Conservation (phyloP, 2,329 filamentous ascomycete genomes). For the Colletotrichum falcatum region DNA sequence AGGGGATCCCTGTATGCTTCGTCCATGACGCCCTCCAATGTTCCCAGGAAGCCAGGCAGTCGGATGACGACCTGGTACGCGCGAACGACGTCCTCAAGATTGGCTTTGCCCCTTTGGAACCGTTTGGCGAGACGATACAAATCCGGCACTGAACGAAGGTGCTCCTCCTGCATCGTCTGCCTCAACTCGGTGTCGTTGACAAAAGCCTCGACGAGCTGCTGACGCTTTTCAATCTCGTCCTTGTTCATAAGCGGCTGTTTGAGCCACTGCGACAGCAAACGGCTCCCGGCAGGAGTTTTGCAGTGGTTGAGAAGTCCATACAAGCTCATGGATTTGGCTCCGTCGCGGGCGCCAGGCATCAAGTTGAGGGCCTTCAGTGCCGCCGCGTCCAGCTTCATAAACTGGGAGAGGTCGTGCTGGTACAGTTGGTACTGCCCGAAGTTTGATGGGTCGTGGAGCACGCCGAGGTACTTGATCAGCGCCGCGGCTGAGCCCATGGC, state of each 20-base stretch:
- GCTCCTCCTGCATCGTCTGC: slow-evolving; percentile 97
- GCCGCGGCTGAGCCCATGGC: slow-evolving; percentile 96
- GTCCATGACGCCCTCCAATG: slow-evolving; percentile 94
- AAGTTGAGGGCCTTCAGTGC: slow-evolving; percentile 94
- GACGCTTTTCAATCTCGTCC: slow-evolving; percentile 87
- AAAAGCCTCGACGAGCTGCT: slow-evolving; percentile 96
- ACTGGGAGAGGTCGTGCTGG: slow-evolving; percentile 95
- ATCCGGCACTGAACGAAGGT: slow-evolving; percentile 92
- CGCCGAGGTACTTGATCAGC: slow-evolving; percentile 92
- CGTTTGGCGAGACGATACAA: slow-evolving; percentile 93
- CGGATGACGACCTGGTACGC: slow-evolving; percentile 96
- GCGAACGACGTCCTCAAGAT: slow-evolving; percentile 93
- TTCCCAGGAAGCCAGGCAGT: slow-evolving; percentile 88
- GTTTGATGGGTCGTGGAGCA: slow-evolving; percentile 91
- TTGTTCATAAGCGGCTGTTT: slow-evolving; percentile 97
- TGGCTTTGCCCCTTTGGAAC: slow-evolving; percentile 92
- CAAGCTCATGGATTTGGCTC: slow-evolving; percentile 96
- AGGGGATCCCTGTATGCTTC: slow-evolving; percentile 90
- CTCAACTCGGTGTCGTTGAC: slow-evolving; percentile 91
- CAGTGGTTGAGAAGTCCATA: slow-evolving; percentile 96
- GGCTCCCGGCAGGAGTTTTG: slow-evolving; percentile 93
- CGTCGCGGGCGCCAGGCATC: slow-evolving; percentile 95
- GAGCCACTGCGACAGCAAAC: slow-evolving; percentile 93
- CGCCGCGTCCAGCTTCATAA: slow-evolving; percentile 97
- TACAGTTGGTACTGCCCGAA: slow-evolving; percentile 98